These are phyloP conservation scores for Adenanthera pavonina DNA, from an alignment of 306 rosid genomes.

Conservation along the genomic window DNA sequence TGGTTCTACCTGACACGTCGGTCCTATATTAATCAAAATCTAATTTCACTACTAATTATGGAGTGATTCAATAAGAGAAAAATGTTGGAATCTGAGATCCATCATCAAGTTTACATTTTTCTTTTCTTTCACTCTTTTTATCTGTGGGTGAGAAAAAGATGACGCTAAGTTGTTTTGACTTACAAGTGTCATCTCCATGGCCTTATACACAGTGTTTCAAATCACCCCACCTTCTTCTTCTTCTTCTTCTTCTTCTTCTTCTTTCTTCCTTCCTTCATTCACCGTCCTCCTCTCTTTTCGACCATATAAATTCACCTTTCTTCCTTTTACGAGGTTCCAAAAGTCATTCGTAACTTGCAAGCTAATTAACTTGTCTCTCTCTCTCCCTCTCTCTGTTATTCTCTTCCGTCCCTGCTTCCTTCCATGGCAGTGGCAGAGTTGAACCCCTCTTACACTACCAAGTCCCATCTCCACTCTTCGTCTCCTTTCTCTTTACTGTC, in stretches of 20 bases:
- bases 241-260: neutral
- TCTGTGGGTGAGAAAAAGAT: conserved; percentile 34
- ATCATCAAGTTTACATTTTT: no score
- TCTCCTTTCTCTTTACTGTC: conserved; percentile 58
- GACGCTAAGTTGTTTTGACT: conserved; percentile 27
- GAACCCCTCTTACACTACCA: conserved; percentile 52
- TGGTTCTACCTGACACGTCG: no score
- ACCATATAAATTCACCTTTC: neutral
- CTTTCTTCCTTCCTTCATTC: no score
- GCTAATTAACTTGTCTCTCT: no score
- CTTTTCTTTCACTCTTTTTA: no score
- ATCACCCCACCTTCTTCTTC: conserved; percentile 17
- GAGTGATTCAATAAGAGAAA: no score
- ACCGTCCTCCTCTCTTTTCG: no score
- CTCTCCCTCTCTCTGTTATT: no score
- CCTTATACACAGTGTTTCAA: conserved; percentile 62
- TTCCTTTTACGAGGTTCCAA: neutral
- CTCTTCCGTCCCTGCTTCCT: no score
- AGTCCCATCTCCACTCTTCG: conserved; percentile 54
- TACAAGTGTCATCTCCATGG: conserved; percentile 74
- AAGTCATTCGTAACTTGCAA: neutral
- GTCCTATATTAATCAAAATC: no score
- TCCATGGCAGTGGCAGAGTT: conserved; percentile 77
- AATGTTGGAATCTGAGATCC: no score
- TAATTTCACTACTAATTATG: no score